These are phyloP conservation scores for Articulospora tetracladia DNA, from an alignment of 495 filamentous ascomycete genomes.

Conservation along the genomic window DNA sequence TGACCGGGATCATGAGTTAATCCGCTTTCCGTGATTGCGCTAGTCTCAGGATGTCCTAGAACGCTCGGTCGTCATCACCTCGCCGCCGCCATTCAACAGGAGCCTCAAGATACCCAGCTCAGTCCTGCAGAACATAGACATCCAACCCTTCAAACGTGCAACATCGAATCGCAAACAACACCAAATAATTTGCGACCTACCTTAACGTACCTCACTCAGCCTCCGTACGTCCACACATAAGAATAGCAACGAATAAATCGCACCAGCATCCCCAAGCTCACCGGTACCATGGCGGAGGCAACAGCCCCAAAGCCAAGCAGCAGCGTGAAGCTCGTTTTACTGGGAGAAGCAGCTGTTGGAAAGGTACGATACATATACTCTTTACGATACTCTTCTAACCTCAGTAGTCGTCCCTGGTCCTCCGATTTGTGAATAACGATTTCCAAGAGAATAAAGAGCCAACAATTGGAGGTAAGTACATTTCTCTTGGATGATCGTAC, in stretches of 20 bases:
- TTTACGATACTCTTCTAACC: neutral
- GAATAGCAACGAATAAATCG: too few relatives aligned
- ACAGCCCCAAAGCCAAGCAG: conserved; percentile 84
- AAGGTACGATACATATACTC: conserved; percentile 58
- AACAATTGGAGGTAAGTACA: conserved; percentile 91
- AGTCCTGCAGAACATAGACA: neutral
- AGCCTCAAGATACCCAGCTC: conserved; percentile 5
- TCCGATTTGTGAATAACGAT: conserved; percentile 99
- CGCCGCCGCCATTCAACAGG: conserved; percentile 1
- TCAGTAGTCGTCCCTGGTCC: conserved; percentile 84
- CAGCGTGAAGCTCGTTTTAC: conserved; percentile 96
- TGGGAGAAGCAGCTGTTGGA: conserved; percentile 95
- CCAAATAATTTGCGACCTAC: neutral
- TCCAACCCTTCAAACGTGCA: neutral
- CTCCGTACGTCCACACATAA: too few relatives aligned
- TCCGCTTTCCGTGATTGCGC: neutral
- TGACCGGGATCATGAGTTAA: neutral
- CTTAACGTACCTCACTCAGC: neutral
- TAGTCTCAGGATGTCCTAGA: neutral
- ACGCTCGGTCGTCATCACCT: conserved; percentile 2
- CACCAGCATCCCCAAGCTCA: neutral
- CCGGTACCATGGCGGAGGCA: conserved; percentile 41
- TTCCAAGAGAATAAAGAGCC: conserved; percentile 99
- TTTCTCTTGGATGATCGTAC: too few relatives aligned
- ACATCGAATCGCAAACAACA: neutral